phyloP scores from a whole-genome alignment of 495 filamentous ascomycete genomes.

The Podospora appendiculata region DNA sequence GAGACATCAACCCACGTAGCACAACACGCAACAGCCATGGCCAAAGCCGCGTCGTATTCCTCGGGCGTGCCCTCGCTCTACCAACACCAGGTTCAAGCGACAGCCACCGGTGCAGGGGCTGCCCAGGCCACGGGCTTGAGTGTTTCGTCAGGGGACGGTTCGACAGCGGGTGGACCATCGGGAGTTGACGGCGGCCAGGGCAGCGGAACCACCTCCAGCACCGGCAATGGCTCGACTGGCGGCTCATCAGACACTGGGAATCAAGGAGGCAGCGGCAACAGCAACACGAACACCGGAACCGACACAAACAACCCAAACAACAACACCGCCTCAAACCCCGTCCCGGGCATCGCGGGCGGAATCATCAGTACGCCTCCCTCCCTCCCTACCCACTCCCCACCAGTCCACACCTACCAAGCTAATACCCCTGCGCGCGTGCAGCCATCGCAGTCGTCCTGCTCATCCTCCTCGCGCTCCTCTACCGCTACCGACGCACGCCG shows the following conservation, averaged over 20 bases:
- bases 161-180: not conserved
- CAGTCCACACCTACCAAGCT: no score
- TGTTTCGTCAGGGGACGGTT: not conserved
- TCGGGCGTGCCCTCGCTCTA: not conserved
- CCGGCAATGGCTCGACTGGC: not conserved
- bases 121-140: not conserved
- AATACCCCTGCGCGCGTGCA: not conserved
- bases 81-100: not conserved
- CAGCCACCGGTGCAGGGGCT: not conserved
- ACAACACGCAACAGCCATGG: not conserved
- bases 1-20: not conserved
- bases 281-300: not conserved
- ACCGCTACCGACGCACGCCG: constrained; percentile 16
- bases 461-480: constrained; percentile 17
- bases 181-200: not conserved
- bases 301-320: not conserved
- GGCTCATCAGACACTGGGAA: not conserved
- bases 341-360: constrained; percentile 15
- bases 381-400: not conserved
- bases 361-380: constrained; percentile 13
- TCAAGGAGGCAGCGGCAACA: not conserved
- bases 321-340: constrained; percentile 1
- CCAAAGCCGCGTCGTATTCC: not conserved
- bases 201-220: not conserved
- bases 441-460: constrained; percentile 18